Percentiles rank a stretch among this genome's conserved stretches.
These are phyloP conservation scores for Saccharomyces hybrid DNA, from an alignment of 1,139 yeast genomes.

Conservation along the genomic window DNA sequence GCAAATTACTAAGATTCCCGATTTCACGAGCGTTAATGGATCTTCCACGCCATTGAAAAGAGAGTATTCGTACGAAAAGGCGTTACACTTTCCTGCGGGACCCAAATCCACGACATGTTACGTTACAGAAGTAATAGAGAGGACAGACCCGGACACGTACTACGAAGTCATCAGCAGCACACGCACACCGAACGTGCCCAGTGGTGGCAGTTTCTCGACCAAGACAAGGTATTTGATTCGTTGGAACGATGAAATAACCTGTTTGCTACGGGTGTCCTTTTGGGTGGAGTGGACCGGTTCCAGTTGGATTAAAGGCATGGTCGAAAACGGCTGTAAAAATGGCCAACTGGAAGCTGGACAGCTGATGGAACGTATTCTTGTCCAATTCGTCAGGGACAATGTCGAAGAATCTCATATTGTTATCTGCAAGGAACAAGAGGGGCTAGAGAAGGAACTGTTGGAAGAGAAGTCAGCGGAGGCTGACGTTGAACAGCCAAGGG, in stretches of 20 bases:
- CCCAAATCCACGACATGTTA: constrained; percentile 86
- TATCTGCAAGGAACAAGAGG: not conserved
- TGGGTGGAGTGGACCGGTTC: constrained; percentile 86
- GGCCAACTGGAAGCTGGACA: constrained; percentile 69
- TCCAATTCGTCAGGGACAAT: constrained; percentile 13
- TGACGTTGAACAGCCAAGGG: not conserved
- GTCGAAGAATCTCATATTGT: constrained; percentile 7
- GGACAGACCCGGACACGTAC: constrained; percentile 46
- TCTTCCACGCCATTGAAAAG: not conserved
- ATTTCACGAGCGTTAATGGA: constrained; percentile 37
- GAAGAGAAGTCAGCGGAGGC: not conserved
- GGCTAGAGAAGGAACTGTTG: not conserved
- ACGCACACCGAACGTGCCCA: constrained; percentile 90
- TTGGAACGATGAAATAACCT: constrained; percentile 68
- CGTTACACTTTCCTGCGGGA: constrained; percentile 74
- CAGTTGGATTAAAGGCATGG: constrained; percentile 88
- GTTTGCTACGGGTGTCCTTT: constrained; percentile 55
- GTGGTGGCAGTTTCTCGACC: constrained; percentile 76
- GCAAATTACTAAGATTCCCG: constrained; percentile 47
- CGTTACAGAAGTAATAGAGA: constrained; percentile 59
- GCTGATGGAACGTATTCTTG: constrained; percentile 17
- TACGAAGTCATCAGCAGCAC: constrained; percentile 62
- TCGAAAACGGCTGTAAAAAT: constrained; percentile 82
- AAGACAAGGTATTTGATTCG: constrained; percentile 59
- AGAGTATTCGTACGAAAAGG: constrained; percentile 52